Evolutionary conservation across 1,284 basidiomycete genomes (phyloP).

Genomic region (Pseudozyma hubeiensis): DNA sequence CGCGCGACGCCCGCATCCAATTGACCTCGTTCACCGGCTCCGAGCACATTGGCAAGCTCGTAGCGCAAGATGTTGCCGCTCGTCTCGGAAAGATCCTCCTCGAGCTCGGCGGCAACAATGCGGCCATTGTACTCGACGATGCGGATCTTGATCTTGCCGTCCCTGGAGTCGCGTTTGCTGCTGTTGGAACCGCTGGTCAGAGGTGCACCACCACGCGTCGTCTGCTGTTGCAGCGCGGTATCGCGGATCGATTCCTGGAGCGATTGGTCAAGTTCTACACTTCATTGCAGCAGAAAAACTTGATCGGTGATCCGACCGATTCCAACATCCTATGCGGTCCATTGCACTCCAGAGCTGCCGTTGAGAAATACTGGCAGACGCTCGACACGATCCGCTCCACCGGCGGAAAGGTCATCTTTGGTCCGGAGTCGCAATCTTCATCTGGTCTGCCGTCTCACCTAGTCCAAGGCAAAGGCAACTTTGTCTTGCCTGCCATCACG

Average conservation of each 20-base stretch:
- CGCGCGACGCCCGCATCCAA: slow-evolving; percentile 76
- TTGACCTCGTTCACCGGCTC: slow-evolving; percentile 92
- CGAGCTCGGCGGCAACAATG: slow-evolving; percentile 96
- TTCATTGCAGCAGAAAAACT: slow-evolving; percentile 70
- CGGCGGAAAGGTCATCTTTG: slow-evolving; percentile 81
- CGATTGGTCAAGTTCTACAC: slow-evolving; percentile 80
- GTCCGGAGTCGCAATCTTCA: slow-evolving; percentile 74
- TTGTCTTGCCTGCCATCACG: slow-evolving; percentile 87
- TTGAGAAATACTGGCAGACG: slow-evolving; percentile 77
- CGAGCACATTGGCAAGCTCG: slow-evolving; percentile 84
- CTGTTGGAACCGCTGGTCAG: slow-evolving; percentile 93
- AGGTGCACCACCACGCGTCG: slow-evolving; percentile 92
- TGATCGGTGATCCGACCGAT: slow-evolving; percentile 84
- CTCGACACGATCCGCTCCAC: slow-evolving; percentile 76
- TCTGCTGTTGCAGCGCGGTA: slow-evolving; percentile 84
- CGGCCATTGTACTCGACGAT: slow-evolving; percentile 90
- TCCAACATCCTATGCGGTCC: slow-evolving; percentile 83
- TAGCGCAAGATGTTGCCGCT: slow-evolving; percentile 82
- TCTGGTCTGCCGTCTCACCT: slow-evolving; percentile 45
- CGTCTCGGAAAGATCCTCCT: slow-evolving; percentile 85
- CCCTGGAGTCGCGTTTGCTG: slow-evolving; percentile 89
- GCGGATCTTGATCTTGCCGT: slow-evolving; percentile 89
- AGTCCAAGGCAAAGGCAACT: slow-evolving; percentile 75
- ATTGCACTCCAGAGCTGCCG: slow-evolving; percentile 78
- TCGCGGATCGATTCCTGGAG: slow-evolving; percentile 81